Percentiles rank a stretch among this genome's conserved stretches.
Evolutionary conservation across 768 basidiomycete genomes (phyloP).

Genomic region (Hydnomerulius pinastri): DNA sequence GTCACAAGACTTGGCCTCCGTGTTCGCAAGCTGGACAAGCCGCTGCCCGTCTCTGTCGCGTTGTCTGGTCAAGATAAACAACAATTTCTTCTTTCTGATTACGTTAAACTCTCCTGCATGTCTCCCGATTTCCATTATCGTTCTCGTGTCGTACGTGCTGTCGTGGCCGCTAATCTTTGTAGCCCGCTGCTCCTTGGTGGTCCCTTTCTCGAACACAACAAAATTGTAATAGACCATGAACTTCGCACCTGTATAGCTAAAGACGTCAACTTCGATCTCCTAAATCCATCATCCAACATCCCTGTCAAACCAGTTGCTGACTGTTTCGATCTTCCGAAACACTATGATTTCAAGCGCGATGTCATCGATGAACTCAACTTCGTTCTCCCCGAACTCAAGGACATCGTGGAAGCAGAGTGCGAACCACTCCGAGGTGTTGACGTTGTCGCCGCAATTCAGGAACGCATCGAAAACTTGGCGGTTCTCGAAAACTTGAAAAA

Average conservation of each 20-base stretch:
- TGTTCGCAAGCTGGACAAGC: conserved; percentile 1
- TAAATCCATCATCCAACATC: not conserved
- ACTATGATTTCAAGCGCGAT: not conserved
- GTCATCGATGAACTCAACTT: not conserved
- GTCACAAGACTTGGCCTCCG: conserved; percentile 11
- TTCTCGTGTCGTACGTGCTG: conserved; percentile 11
- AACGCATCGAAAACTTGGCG: not conserved
- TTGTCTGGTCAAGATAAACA: not conserved
- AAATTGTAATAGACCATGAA: conserved; percentile 34
- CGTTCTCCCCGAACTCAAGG: not conserved
- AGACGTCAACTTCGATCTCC: not conserved
- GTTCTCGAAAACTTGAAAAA: not conserved
- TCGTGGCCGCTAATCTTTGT: conserved; percentile 27
- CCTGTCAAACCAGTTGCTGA: not conserved
- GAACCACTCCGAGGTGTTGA: too few relatives aligned
- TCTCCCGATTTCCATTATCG: conserved; percentile 8
- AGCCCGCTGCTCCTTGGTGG: conserved; percentile 34
- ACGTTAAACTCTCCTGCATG: conserved; percentile 11
- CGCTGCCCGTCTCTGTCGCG: conserved; percentile 4
- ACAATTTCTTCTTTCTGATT: conserved; percentile 7
- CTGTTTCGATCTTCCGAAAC: not conserved
- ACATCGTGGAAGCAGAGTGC: too few relatives aligned
- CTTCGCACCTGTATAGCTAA: not conserved
- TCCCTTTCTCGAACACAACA: conserved; percentile 36
- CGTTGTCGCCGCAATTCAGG: too few relatives aligned